Evolutionary conservation across 371 early-diverging fungal species (phyloP).

Genomic region (Syncephalastrum racemosum): DNA sequence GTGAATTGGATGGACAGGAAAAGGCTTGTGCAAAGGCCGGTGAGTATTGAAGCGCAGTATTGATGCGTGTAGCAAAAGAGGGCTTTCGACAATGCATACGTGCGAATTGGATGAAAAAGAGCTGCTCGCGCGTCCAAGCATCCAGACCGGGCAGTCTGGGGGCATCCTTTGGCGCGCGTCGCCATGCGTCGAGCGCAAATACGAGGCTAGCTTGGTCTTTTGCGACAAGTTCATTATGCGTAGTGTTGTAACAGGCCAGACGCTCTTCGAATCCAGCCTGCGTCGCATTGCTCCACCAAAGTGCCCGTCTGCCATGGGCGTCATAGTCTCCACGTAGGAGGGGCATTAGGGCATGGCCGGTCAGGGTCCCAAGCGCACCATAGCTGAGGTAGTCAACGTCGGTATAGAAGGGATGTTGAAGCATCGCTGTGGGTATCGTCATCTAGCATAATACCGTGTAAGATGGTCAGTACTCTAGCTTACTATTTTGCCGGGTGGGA

Average conservation of each 20-base stretch:
- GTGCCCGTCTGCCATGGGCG: background rate
- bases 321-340: no score
- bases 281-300: conserved; percentile 20
- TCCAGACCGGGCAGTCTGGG: conserved; percentile 49
- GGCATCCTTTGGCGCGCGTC: no score
- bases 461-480: no score
- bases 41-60: conserved; percentile 68
- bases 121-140: conserved; percentile 52
- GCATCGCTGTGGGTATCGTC: conserved; percentile 52
- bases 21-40: conserved; percentile 66
- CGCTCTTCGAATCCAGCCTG: no score
- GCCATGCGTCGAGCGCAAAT: no score
- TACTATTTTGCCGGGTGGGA: no score
- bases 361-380: background rate
- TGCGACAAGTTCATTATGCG: no score
- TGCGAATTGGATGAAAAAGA: conserved; percentile 60
- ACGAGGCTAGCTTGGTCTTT: no score
- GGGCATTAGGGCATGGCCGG: background rate
- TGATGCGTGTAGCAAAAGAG: conserved; percentile 51
- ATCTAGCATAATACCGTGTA: conserved; percentile 20
- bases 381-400: conserved; percentile 1
- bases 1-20: conserved; percentile 50
- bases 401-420: conserved; percentile 52
- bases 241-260: no score
- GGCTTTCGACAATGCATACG: conserved; percentile 35